Conservation (phyloP, 495 filamentous ascomycete genomes). For the Neurospora sp. region DNA sequence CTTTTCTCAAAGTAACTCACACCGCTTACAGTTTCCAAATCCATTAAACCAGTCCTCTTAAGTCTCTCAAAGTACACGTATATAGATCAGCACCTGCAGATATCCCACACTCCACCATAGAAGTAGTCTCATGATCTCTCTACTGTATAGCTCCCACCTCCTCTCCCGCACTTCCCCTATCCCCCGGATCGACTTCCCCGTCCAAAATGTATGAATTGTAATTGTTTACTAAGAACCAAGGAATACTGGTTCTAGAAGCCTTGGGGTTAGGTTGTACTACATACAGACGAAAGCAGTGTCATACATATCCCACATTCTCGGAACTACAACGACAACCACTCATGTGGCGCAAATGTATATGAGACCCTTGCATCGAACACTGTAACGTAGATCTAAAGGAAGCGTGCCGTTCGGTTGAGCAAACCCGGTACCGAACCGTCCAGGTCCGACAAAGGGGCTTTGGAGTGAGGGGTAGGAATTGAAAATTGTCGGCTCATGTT, state of each 20-base stretch:
- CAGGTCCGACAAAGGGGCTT: neutral
- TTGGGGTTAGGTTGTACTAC: neutral
- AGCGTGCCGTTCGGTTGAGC: neutral
- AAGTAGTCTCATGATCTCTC: neutral
- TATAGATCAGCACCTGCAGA: neutral
- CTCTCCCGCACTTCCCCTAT: neutral
- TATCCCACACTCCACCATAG: neutral
- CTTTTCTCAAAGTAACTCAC: neutral
- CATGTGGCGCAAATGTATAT: neutral
- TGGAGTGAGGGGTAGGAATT: neutral
- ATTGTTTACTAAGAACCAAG: neutral
- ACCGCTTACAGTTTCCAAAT: neutral
- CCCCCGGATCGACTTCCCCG: too few species aligned
- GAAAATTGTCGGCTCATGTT: neutral
- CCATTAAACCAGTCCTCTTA: neutral
- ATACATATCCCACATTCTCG: neutral
- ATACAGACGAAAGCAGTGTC: neutral
- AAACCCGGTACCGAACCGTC: neutral
- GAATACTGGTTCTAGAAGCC: neutral
- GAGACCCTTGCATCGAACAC: neutral
- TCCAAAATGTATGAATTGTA: too few species aligned
- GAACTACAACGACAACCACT: neutral
- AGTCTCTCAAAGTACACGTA: neutral
- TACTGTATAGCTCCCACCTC: neutral
- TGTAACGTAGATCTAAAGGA: neutral